A percentile compares a stretch with the other conserved stretches of the same genome.
These are phyloP conservation scores for Histomonas meleagridis DNA, from an alignment of 208 protist species.

Conservation along the genomic window DNA sequence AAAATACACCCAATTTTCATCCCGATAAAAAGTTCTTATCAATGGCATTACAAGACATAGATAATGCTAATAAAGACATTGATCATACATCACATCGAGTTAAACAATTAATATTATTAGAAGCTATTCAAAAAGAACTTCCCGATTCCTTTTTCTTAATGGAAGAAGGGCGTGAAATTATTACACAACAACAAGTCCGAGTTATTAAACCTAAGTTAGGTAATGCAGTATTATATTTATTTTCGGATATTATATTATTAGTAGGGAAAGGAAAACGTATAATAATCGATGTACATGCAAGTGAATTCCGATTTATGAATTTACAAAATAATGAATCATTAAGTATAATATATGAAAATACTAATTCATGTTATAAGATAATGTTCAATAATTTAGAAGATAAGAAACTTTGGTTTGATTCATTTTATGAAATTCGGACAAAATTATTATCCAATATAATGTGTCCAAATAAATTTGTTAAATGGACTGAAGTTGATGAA, in stretches of 20 bases:
- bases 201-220: neutral
- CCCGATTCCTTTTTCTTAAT: neutral
- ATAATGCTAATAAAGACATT: neutral
- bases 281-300: neutral
- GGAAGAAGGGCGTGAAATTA: neutral
- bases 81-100: neutral
- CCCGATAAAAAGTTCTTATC: neutral
- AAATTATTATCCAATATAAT: neutral
- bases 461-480: neutral
- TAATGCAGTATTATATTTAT: neutral
- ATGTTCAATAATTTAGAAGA: neutral
- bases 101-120: neutral
- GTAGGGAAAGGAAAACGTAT: neutral
- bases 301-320: neutral
- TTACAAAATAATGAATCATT: neutral
- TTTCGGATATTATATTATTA: slow-evolving; percentile 7
- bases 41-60: neutral
- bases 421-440: neutral
- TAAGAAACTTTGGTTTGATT: neutral
- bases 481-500: neutral
- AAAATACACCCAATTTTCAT: neutral
- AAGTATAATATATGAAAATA: neutral
- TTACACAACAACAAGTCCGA: neutral
- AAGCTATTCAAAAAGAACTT: neutral
- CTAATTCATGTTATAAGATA: neutral